A percentile compares a stretch with the other conserved stretches of the same genome.
These are phyloP conservation scores for Hyphopichia homilentoma DNA, from an alignment of 805 yeast species.

Conservation along the genomic window DNA sequence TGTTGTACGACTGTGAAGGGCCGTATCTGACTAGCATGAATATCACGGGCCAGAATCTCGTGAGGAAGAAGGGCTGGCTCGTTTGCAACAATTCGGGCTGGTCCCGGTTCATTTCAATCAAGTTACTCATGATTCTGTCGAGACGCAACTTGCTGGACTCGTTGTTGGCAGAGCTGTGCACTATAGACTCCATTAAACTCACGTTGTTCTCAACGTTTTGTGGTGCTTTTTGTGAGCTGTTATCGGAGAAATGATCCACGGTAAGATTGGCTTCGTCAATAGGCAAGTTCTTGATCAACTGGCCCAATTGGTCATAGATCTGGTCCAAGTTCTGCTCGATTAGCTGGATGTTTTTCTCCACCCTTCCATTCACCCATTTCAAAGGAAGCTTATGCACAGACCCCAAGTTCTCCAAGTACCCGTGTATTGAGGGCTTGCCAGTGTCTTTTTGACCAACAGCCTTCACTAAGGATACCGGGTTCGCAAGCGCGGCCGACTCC, in stretches of 20 bases:
- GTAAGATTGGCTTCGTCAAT: background rate
- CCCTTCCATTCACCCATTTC: conserved; percentile 3
- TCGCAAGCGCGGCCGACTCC: conserved; percentile 1
- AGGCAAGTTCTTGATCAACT: conserved; percentile 4
- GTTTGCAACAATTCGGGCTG: conserved; percentile 1
- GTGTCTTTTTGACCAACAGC: background rate
- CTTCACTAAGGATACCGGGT: conserved; percentile 1
- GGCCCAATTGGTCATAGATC: conserved; percentile 2
- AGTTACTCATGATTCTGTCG: background rate
- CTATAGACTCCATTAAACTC: conserved; percentile 4
- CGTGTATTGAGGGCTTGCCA: too few species aligned
- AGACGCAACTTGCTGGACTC: conserved; percentile 5
- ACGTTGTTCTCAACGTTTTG: background rate
- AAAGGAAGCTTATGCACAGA: conserved; percentile 1
- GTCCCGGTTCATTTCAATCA: background rate
- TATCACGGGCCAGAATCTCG: conserved; percentile 67
- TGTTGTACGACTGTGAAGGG: conserved; percentile 43
- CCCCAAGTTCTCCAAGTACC: background rate
- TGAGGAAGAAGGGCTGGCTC: conserved; percentile 34
- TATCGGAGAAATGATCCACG: background rate
- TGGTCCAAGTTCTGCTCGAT: conserved; percentile 3
- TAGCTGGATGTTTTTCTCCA: conserved; percentile 1
- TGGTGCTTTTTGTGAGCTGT: too few species aligned
- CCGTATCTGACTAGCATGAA: conserved; percentile 44
- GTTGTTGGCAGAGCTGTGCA: background rate